Base-by-base conservation (phyloP, 2,329 filamentous ascomycete species). In the Stemphylium beticola region DNA sequence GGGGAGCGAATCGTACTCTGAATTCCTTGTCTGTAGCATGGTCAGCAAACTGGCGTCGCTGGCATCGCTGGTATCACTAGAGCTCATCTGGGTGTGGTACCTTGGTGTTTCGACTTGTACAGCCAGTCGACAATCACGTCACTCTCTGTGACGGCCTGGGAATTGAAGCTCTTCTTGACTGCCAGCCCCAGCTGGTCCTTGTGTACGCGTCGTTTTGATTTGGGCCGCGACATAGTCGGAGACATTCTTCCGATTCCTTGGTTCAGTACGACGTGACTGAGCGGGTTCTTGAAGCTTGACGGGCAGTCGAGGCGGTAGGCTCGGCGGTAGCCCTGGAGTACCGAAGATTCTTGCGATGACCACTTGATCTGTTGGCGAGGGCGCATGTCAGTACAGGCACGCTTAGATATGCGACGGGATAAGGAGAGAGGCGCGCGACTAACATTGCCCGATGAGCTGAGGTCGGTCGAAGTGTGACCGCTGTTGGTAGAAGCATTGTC, bases 81-180 rank as follows among this genome's bases (percentile, higher is more conserved):
- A 3, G 34, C 11, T 14, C 31, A 14, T 3, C 15, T 7, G 45
- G n/a, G 4, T 26, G 37, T 31, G 69, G 71, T 78, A 76, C 84
- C 83, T 57, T 86, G 81, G 61, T 82, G 83, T 68, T 83, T 81
- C 26, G 90, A 82, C 69, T 87, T 89, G 80, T 91, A 90, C 57
- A 92, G 80, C 71, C 92, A 86, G 61, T 90, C 89, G 52, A 93
- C 89, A 53, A 95, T 89, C 61, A 92, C 87, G 66, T 95, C 91
- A 70, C 88, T 92, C 78, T 96, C 91, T 61, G 87, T 88, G 22
- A 93, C 85, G 14, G 88, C 89, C 61, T 90, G 82, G 31, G 85
- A 86, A 71, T 95, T 95, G 78, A 95, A 95, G 76, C 95, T 90
- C 73, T 92, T 93, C 61, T 90, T 83, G 43, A 93, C 88, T 1